A percentile compares a stretch with the other conserved stretches of the same genome.
These are phyloP conservation scores for Paramecium primaurelia DNA, from an alignment of 73 alveolate genomes.

Conservation along the genomic window DNA sequence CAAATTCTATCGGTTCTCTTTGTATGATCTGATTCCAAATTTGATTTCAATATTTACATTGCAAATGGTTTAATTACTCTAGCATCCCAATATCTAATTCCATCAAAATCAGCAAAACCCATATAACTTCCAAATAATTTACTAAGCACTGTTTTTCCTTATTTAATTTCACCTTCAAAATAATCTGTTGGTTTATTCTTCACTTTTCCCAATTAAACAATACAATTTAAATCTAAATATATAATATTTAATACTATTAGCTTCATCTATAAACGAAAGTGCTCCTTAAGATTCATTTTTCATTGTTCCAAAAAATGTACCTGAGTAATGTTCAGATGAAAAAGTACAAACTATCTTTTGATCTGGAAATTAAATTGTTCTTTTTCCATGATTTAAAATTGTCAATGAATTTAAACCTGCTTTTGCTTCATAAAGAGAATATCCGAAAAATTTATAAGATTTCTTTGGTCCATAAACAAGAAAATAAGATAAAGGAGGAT, in stretches of 20 bases:
- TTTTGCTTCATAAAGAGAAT: slow-evolving; percentile 64
- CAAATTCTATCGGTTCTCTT: slow-evolving; percentile 74
- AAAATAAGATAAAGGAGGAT: slow-evolving; percentile 87
- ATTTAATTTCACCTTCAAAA: slow-evolving; percentile 81
- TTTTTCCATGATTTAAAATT: slow-evolving; percentile 49
- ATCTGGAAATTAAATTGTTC: slow-evolving; percentile 31
- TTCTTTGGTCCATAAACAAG: slow-evolving; percentile 56
- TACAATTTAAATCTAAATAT: background rate
- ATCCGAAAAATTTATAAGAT: slow-evolving; percentile 56
- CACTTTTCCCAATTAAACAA: slow-evolving; percentile 53
- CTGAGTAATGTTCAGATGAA: slow-evolving; percentile 60
- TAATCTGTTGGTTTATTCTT: slow-evolving; percentile 80
- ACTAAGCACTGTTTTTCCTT: slow-evolving; percentile 10
- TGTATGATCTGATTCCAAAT: slow-evolving; percentile 77
- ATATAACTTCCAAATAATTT: slow-evolving; percentile 73
- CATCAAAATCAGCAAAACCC: slow-evolving; percentile 94
- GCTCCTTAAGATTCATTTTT: slow-evolving; percentile 66
- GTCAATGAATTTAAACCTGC: slow-evolving; percentile 69
- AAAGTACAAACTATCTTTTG: slow-evolving; percentile 39
- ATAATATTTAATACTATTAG: background rate
- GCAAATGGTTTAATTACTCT: slow-evolving; percentile 67
- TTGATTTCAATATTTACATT: slow-evolving; percentile 42
- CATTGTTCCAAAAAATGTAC: slow-evolving; percentile 68
- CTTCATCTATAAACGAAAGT: slow-evolving; percentile 57
- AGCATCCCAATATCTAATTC: slow-evolving; percentile 95